Evolutionary conservation across 257 asterid genomes (phyloP).

Genomic region (Petunia axillaris): DNA sequence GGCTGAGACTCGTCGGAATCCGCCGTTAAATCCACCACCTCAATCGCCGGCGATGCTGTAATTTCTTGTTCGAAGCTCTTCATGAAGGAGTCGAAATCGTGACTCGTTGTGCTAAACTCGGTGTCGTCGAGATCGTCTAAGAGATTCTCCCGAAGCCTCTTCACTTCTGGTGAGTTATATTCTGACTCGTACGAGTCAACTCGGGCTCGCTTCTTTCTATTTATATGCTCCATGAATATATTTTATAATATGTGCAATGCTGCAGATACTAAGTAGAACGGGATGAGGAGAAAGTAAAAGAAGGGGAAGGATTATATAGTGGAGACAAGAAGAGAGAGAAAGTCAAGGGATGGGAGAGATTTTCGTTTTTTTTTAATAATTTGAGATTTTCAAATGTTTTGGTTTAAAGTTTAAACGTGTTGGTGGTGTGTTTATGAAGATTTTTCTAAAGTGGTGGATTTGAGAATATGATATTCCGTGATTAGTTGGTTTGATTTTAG

Average conservation of each 20-base stretch:
- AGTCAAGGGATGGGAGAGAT: conserved; percentile 28
- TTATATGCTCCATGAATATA: conserved; percentile 46
- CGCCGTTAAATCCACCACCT: conserved; percentile 44
- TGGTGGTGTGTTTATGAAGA: background rate
- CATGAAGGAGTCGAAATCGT: conserved; percentile 79
- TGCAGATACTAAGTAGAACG: background rate
- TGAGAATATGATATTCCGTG: conserved; percentile 22
- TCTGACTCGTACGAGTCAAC: conserved; percentile 45
- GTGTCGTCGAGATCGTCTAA: conserved; percentile 57
- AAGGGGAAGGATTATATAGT: conserved; percentile 38
- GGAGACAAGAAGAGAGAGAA: conserved; percentile 36
- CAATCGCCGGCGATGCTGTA: conserved; percentile 34
- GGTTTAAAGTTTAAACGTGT: conserved; percentile 17
- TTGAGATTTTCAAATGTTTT: background rate
- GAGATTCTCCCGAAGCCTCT: conserved; percentile 64
- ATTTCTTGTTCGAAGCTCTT: conserved; percentile 84
- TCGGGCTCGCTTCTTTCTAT: conserved; percentile 53
- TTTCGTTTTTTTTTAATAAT: conserved; percentile 22
- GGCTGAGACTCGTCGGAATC: conserved; percentile 59
- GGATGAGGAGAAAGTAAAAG: conserved; percentile 24
- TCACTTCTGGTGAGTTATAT: conserved; percentile 66
- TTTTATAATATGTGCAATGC: background rate
- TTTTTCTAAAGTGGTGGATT: background rate
- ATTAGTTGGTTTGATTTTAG: conserved; percentile 20
- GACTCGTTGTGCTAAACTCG: conserved; percentile 46